Base-by-base conservation (phyloP, 331 rosid genomes). In the Acacia pycnantha region DNA sequence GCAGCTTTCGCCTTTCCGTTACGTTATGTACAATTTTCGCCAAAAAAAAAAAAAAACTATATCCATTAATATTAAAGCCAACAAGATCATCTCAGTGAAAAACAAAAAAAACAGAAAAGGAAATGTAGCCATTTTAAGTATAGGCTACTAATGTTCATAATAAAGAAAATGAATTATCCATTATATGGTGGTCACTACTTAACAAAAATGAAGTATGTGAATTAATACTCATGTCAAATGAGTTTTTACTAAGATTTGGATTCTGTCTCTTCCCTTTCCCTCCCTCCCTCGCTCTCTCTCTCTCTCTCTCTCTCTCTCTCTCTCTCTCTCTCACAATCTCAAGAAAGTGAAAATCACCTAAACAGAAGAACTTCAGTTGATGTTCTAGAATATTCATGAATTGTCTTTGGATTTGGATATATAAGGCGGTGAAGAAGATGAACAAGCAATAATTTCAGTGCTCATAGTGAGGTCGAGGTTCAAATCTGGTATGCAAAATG, bases 401-500 rank as follows among this genome's bases (percentile, higher is more conserved):
- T 31, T 22, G 51, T 82, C 29, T 50, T 80, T 40, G 43, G 78
- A 47, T 82, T 12, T 51, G 44, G 11, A 6, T 10, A n/a, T n/a
- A n/a, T n/a, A 6, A 26, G 19, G 59, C 10, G 78, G 37, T 5
- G 26, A 11, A 67, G 46, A 43, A 18, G 72, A 65, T 66, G 84
- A 50, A 83, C 7, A 35, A 35, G 7, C 4, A 35, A 89, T 35
- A 51, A 46, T 11, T 40, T 41, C 26, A 41, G 6, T 51, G 65
- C 50, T 79, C 1, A 85, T 64, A 7, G 85, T 35, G 82, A 89
- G 86, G 35, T 18, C 61, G 51, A 89, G 91, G 85, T 92, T 92
- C 70, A 92, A 82, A 86, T 92, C 97, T 2, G 91, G 90, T 40
- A 90, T 8, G 62, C 84, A 77, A 83, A 26, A 59, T 2, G 88